Evolutionary conservation across 2,329 filamentous ascomycete genomes (phyloP).

Genomic region (Pseudocercospora macadamiae): DNA sequence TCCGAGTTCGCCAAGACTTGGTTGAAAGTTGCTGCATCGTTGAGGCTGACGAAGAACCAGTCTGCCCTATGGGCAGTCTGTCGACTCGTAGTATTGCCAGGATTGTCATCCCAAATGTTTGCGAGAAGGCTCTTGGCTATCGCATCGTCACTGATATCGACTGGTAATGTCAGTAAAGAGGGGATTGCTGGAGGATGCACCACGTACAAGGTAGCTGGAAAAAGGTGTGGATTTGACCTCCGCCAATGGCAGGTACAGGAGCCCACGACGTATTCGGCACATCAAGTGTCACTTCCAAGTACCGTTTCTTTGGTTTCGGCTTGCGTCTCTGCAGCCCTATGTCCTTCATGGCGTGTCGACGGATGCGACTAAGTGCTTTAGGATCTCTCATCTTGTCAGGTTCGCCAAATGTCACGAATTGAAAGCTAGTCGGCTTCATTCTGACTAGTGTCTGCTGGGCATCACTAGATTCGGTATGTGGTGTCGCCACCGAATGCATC

Average conservation of each 20-base stretch:
- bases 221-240: slow-evolving; percentile 10
- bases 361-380: slow-evolving; percentile 8
- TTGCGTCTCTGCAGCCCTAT: slow-evolving; percentile 13
- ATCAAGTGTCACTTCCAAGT: not conserved
- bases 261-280: not conserved
- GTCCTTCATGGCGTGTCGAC: slow-evolving; percentile 19
- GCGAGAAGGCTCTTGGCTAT: not conserved
- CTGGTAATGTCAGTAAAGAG: not conserved
- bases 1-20: slow-evolving; percentile 18
- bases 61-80: slow-evolving; percentile 2
- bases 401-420: slow-evolving; percentile 13
- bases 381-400: slow-evolving; percentile 8
- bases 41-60: slow-evolving; percentile 9
- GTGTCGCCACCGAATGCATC: not conserved
- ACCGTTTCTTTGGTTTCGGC: slow-evolving; percentile 16
- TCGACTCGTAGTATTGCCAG: not conserved
- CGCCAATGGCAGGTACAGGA: slow-evolving; percentile 12
- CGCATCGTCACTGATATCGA: not conserved
- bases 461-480: not conserved
- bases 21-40: slow-evolving; percentile 11
- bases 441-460: not conserved
- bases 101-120: not conserved
- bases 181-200: not conserved
- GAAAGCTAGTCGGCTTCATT: slow-evolving; percentile 14
- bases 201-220: slow-evolving; percentile 7